These are phyloP conservation scores for Poteriospumella lacustris DNA, from an alignment of 108 stramenopile species.

Conservation along the genomic window DNA sequence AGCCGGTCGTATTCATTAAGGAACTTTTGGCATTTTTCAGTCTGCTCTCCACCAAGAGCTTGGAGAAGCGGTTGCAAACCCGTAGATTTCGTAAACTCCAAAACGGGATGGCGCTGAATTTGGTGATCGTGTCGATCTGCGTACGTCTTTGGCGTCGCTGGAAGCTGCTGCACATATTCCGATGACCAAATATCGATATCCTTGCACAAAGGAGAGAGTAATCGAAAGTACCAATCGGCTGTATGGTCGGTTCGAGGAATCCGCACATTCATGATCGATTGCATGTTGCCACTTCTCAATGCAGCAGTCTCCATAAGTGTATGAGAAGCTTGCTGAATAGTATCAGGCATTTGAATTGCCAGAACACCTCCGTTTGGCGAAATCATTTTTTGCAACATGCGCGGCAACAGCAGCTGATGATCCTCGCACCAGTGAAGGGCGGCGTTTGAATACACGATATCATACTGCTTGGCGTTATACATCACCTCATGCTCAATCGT, in stretches of 20 bases:
- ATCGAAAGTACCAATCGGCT: background rate
- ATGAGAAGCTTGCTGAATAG: background rate
- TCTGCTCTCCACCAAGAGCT: background rate
- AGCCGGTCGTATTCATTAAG: background rate
- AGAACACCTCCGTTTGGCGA: background rate
- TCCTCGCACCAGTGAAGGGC: background rate
- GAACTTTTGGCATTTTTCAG: background rate
- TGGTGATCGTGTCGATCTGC: too few species aligned
- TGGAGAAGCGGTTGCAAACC: background rate
- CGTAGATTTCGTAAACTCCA: constrained; percentile 4
- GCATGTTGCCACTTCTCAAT: background rate
- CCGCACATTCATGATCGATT: background rate
- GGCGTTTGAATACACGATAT: background rate
- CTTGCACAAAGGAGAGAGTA: background rate
- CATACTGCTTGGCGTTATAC: background rate
- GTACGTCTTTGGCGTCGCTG: background rate
- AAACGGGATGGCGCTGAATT: constrained; percentile 2
- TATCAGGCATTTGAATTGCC: constrained; percentile 22
- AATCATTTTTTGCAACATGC: background rate
- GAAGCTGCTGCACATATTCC: background rate
- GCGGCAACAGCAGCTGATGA: background rate
- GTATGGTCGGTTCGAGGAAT: background rate
- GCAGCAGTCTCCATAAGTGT: constrained; percentile 6
- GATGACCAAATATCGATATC: constrained; percentile 4
- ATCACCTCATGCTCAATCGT: background rate